Evolutionary conservation across 805 yeast genomes (phyloP), one percentile per base, ranked within the genome.

Genomic region (Dipodascopsis tothii): DNA sequence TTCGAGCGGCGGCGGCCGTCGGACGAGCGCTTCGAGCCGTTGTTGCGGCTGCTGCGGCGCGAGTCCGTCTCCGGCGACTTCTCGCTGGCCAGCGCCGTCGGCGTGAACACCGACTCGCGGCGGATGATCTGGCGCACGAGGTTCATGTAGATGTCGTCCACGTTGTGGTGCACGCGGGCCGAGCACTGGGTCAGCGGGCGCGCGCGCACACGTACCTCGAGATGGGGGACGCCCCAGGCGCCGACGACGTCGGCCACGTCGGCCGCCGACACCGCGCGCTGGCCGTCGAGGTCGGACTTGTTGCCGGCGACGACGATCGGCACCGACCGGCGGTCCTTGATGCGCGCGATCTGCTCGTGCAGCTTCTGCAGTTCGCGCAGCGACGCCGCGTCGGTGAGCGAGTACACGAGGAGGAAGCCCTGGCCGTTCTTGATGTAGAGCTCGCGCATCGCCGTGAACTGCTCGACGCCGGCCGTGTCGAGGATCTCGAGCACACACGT

Each of bases 401-500:
- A 77, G 62, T 90, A 90, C 1, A 86, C 95, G 41, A 90, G 71
- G 39, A 92, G 62, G 60, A 90, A 90, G 3, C 96, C 96, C 59
- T 82, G 83, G 6, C 96, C 95, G 40, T 86, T 80, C 55, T 48
- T 48, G 45, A 67, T 65, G 48, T 67, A 67, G 11, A 63, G 59
- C 49, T 90, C 96, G 54, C 97, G 70, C 96, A 90, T 88, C 9
- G 96, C 96, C 1, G 95, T 86, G 69, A 87, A 90, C 65, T 88
- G 96, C 21, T 95, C 95, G 49, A 81, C 81, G 37, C 96, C 97
- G 1, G 95, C 95, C 2, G 96, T 86, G 59, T 92, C 98, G 48
- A 88, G 68, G 43, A 83, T 81, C 65, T 90, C 96, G 55, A 90
- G 70, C 54, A 82, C 85, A 59, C 94, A 86, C 2, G 85, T 79